Evolutionary conservation across 1,284 basidiomycete genomes (phyloP).

Genomic region (Pseudozyma sp.): DNA sequence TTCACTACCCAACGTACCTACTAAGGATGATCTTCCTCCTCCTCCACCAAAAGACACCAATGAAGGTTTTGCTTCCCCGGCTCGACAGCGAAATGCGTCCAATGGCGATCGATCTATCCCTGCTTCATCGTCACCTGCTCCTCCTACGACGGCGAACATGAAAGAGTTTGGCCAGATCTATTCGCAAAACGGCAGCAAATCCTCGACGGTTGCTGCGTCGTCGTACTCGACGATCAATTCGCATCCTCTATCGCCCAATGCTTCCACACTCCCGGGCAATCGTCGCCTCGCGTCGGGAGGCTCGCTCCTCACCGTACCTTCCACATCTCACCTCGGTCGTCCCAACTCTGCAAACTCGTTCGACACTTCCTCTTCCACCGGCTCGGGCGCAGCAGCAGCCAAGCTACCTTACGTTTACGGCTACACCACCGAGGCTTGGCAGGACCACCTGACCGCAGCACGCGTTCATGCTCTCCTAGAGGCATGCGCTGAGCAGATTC

Average conservation of each 20-base stretch:
- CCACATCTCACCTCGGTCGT: constrained; percentile 7
- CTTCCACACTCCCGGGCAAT: constrained; percentile 6
- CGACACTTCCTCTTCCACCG: constrained; percentile 3
- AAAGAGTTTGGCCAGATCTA: constrained; percentile 33
- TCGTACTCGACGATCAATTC: background rate
- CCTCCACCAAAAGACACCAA: constrained; percentile 20
- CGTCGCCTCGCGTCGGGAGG: constrained; percentile 9
- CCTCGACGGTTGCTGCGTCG: constrained; percentile 18
- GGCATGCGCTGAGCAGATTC: constrained; percentile 56
- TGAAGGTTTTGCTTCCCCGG: background rate
- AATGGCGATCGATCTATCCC: background rate
- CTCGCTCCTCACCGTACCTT: constrained; percentile 9
- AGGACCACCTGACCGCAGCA: constrained; percentile 50
- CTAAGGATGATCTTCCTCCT: constrained; percentile 39
- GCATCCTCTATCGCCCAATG: constrained; percentile 5
- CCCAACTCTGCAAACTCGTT: constrained; percentile 1
- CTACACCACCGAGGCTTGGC: constrained; percentile 58
- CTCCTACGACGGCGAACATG: constrained; percentile 1
- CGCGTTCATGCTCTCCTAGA: constrained; percentile 48
- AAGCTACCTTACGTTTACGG: constrained; percentile 48
- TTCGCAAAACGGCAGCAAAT: background rate
- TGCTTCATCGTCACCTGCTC: background rate
- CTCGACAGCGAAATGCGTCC: background rate
- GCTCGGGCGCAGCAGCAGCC: background rate
- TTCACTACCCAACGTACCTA: constrained; percentile 35